Evolutionary conservation across 768 basidiomycete species (phyloP).

Genomic region (Lactarius deliciosus): DNA sequence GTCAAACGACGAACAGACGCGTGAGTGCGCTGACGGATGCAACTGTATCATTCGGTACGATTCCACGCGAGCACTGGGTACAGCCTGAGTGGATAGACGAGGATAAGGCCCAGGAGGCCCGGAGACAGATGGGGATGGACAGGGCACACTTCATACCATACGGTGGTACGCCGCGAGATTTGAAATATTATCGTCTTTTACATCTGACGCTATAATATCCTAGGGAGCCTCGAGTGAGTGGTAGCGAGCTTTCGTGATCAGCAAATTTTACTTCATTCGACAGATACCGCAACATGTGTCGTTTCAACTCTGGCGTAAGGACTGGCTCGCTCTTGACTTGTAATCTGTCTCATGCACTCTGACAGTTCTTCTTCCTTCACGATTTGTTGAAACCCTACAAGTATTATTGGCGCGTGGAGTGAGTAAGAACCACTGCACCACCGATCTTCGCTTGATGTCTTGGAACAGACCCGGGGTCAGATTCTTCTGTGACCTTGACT

Average conservation of each 20-base stretch:
- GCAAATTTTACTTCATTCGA: background rate
- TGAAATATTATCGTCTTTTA: background rate
- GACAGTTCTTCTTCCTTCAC: constrained; percentile 80
- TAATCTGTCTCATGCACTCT: background rate
- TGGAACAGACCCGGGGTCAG: constrained; percentile 65
- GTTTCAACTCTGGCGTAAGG: constrained; percentile 49
- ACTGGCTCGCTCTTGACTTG: background rate
- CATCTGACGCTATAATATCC: background rate
- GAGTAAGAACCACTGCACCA: constrained; percentile 35
- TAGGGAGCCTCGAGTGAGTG: constrained; percentile 22
- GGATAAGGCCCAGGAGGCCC: constrained; percentile 41
- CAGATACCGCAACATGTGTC: constrained; percentile 51
- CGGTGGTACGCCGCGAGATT: constrained; percentile 6
- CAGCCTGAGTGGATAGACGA: constrained; percentile 55
- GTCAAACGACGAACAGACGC: constrained; percentile 29
- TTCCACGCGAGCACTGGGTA: constrained; percentile 48
- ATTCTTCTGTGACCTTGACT: constrained; percentile 74
- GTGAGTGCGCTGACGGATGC: constrained; percentile 36
- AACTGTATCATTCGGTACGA: constrained; percentile 41
- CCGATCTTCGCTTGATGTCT: background rate
- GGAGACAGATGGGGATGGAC: constrained; percentile 42
- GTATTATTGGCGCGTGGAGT: constrained; percentile 92
- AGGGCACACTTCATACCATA: constrained; percentile 16
- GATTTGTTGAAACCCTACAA: constrained; percentile 71
- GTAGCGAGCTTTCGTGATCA: background rate